Conservation (phyloP, 1,139 yeast species). For the Debaryomyces sp. region DNA sequence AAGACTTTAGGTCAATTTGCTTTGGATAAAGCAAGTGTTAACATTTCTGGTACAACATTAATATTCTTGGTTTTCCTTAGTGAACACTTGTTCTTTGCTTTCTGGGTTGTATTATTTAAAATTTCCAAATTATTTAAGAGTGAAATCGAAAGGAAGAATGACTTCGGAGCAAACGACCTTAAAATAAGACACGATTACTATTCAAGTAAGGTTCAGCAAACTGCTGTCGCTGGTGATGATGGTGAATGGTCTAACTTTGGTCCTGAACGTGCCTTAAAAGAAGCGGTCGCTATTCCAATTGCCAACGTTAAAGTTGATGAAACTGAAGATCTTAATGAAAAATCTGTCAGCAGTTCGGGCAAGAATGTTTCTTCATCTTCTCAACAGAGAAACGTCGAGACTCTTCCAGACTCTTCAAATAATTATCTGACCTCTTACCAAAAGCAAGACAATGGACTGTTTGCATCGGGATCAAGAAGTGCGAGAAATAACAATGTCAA, state of each 20-base stretch:
- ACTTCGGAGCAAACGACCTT: slow-evolving; percentile 38
- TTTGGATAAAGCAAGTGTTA: slow-evolving; percentile 40
- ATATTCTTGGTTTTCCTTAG: slow-evolving; percentile 53
- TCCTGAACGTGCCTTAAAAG: slow-evolving; percentile 18
- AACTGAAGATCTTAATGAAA: background rate
- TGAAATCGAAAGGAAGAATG: slow-evolving; percentile 39
- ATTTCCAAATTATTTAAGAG: slow-evolving; percentile 36
- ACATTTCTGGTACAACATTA: slow-evolving; percentile 47
- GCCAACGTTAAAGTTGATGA: slow-evolving; percentile 4
- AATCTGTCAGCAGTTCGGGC: background rate
- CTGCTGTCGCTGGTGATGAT: slow-evolving; percentile 19
- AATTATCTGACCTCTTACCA: slow-evolving; percentile 20
- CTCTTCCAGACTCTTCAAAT: background rate
- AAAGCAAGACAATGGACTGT: slow-evolving; percentile 2
- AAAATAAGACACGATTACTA: slow-evolving; percentile 44
- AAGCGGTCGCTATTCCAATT: slow-evolving; percentile 12
- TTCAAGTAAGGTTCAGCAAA: slow-evolving; percentile 28
- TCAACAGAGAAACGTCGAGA: background rate
- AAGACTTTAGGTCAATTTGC: slow-evolving; percentile 45
- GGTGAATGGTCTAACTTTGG: slow-evolving; percentile 32
- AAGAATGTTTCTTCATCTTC: background rate
- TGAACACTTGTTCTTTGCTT: slow-evolving; percentile 58
- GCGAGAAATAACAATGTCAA: background rate
- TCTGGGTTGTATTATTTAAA: slow-evolving; percentile 32
- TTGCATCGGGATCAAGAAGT: background rate